Conservation (phyloP, 2,329 filamentous ascomycete species). For the Fusarium redolens region DNA sequence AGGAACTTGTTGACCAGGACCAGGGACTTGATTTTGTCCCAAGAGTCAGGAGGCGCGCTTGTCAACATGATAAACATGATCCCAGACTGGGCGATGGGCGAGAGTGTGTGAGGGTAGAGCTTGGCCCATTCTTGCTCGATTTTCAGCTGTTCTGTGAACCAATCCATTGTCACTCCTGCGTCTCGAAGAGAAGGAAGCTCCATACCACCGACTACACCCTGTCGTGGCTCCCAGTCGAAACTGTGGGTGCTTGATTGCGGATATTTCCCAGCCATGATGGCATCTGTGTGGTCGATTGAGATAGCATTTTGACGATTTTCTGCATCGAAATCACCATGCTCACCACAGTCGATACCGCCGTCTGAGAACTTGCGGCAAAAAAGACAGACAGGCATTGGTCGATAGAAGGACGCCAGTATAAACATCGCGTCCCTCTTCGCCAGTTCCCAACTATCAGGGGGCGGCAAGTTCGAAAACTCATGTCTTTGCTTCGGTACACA, state of each 20-base stretch:
- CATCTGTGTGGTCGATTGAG: neutral
- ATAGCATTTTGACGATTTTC: neutral
- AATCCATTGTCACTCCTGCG: neutral
- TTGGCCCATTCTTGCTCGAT: neutral
- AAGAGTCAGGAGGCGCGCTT: neutral
- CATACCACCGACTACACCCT: neutral
- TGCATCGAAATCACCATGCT: neutral
- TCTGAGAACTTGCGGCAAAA: neutral
- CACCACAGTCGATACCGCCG: neutral
- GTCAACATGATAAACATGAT: neutral
- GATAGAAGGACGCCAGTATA: neutral
- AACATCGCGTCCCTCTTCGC: neutral
- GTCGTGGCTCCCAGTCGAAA: neutral
- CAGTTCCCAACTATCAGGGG: neutral
- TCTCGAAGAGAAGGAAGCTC: neutral
- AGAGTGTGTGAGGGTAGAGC: neutral
- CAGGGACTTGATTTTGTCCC: neutral
- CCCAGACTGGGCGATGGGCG: neutral
- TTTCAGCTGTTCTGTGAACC: neutral
- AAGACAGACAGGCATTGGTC: neutral
- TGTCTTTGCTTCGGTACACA: neutral
- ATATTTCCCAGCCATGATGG: neutral
- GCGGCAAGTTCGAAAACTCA: neutral
- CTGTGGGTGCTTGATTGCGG: neutral
- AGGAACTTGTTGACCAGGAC: slow-evolving; percentile 7